These are phyloP conservation scores for Ophiostoma australiae DNA, from an alignment of 2,329 filamentous ascomycete genomes.

Conservation along the genomic window DNA sequence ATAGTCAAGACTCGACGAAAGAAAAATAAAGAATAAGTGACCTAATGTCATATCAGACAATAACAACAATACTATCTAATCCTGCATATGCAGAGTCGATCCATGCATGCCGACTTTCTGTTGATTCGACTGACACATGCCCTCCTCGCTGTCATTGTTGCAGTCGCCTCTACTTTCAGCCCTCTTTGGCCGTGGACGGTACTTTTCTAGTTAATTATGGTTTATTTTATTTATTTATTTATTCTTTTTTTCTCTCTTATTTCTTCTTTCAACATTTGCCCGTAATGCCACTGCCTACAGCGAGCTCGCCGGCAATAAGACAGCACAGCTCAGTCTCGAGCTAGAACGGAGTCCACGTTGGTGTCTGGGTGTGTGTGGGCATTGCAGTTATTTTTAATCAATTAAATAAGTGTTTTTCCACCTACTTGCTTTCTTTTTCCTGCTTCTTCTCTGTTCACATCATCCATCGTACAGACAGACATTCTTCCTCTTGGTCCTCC, in stretches of 20 bases:
- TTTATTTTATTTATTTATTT: not conserved
- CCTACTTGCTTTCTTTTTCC: not conserved
- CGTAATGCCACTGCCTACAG: too few species aligned
- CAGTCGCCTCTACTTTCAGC: constrained; percentile 4
- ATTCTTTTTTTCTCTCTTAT: too few species aligned
- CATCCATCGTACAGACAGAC: not conserved
- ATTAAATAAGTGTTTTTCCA: not conserved
- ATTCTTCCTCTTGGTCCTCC: not conserved
- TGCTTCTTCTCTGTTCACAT: not conserved
- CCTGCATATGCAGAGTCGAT: constrained; percentile 14
- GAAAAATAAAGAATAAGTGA: too few species aligned
- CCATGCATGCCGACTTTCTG: constrained; percentile 3
- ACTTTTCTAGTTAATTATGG: not conserved
- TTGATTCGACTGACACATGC: too few species aligned
- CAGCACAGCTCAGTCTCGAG: too few species aligned
- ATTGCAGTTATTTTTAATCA: not conserved
- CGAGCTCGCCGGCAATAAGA: too few species aligned
- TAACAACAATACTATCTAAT: not conserved
- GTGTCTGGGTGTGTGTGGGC: not conserved
- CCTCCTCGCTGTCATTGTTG: not conserved
- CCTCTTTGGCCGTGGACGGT: not conserved
- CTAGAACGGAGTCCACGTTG: not conserved
- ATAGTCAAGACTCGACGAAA: not conserved
- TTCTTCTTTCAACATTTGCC: not conserved
- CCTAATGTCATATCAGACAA: too few species aligned